A percentile compares a stretch with the other conserved stretches of the same genome.
Conservation (phyloP, 495 filamentous ascomycete species). For the Hypoxylon intermedium region DNA sequence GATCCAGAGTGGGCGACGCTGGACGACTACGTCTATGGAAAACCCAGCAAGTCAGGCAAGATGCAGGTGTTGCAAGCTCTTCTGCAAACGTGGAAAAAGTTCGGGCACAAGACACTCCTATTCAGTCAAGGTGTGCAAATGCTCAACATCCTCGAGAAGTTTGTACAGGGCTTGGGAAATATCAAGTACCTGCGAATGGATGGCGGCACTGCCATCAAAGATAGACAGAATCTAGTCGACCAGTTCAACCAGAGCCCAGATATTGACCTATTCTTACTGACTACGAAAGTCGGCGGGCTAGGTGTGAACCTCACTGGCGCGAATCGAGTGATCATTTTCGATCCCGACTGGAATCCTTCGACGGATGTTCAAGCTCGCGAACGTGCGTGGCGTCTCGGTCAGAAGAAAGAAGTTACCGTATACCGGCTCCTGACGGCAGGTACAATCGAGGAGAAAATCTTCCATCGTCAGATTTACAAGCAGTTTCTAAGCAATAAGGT, state of each 20-base stretch:
- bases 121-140: slow-evolving; percentile 92
- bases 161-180: slow-evolving; percentile 67
- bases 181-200: slow-evolving; percentile 92
- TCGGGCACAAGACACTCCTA: slow-evolving; percentile 88
- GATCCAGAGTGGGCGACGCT: slow-evolving; percentile 68
- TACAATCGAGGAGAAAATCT: slow-evolving; percentile 98
- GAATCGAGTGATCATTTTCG: slow-evolving; percentile 94
- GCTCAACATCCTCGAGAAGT: slow-evolving; percentile 89
- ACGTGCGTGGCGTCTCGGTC: slow-evolving; percentile 92
- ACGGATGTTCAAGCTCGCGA: slow-evolving; percentile 95
- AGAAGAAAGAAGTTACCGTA: slow-evolving; percentile 91
- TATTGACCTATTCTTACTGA: slow-evolving; percentile 88
- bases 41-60: slow-evolving; percentile 79
- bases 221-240: slow-evolving; percentile 83
- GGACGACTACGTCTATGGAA: slow-evolving; percentile 74
- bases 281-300: slow-evolving; percentile 92
- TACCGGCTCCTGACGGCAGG: slow-evolving; percentile 96
- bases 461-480: slow-evolving; percentile 97
- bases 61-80: slow-evolving; percentile 90
- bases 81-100: slow-evolving; percentile 81
- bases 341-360: slow-evolving; percentile 97
- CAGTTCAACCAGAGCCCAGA: slow-evolving; percentile 84
- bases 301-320: slow-evolving; percentile 95
- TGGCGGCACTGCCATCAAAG: slow-evolving; percentile 81
- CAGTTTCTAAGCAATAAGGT: slow-evolving; percentile 96